phyloP scores from a whole-genome alignment of 805 yeast genomes.

The Saturnispora dispora region DNA sequence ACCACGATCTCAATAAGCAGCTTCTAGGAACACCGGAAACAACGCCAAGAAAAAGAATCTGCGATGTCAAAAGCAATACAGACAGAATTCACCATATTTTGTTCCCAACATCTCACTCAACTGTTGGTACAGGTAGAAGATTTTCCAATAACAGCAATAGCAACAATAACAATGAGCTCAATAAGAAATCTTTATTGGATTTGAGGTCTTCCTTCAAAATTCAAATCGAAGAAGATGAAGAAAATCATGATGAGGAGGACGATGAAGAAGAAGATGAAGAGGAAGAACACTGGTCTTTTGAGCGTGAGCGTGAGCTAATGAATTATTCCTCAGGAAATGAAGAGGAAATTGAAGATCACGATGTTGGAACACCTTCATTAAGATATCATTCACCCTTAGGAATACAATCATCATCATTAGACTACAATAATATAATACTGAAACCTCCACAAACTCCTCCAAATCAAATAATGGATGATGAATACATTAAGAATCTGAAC shows the following conservation, averaged over 20 bases:
- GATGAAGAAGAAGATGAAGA: slow-evolving; percentile 1
- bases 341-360: slow-evolving; percentile 2
- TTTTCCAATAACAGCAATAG: not conserved
- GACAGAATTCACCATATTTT: slow-evolving; percentile 8
- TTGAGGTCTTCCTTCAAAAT: slow-evolving; percentile 17
- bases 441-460: slow-evolving; percentile 30
- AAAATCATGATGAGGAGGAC: slow-evolving; percentile 8
- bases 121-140: slow-evolving; percentile 25
- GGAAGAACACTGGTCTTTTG: not conserved
- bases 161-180: not conserved
- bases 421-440: slow-evolving; percentile 4
- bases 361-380: not conserved
- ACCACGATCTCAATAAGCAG: not conserved
- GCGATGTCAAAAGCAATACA: not conserved
- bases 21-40: slow-evolving; percentile 13
- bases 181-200: slow-evolving; percentile 12
- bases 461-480: slow-evolving; percentile 28
- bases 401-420: slow-evolving; percentile 1
- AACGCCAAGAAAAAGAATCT: slow-evolving; percentile 11
- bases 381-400: slow-evolving; percentile 8
- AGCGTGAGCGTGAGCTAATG: not conserved
- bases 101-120: slow-evolving; percentile 25
- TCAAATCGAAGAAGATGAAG: slow-evolving; percentile 20
- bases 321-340: not conserved
- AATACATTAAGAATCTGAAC: slow-evolving; percentile 23